Evolutionary conservation across 805 yeast species (phyloP), one percentile per base, ranked within the genome.

Genomic region (Candida nitratophila): DNA sequence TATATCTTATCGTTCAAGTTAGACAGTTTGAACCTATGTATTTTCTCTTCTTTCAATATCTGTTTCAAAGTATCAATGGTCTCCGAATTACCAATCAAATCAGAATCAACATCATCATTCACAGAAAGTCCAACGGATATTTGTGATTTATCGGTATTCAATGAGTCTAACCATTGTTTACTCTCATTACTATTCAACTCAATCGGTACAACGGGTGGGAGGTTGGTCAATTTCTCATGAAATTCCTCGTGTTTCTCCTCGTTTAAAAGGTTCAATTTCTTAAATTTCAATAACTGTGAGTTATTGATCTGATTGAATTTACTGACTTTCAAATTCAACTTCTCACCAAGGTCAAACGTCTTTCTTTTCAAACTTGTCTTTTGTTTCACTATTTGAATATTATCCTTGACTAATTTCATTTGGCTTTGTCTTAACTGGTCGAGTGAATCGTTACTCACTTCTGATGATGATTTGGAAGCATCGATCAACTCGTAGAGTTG

Each of bases 1-100:
- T 56, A 55, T 20, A 53, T 51, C 26, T 51, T 48, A 37, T 61
- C 63, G 37, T 52, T 55, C 44, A 61, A 45, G 37, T 55, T 53
- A 26, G 52, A 50, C n/a, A 61, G 45, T 41, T 48, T 51, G 44
- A 63, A 63, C 42, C 58, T 57, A n/a, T 48, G 45, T 4, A 50
- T 35, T 38, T 57, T 56, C 10, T 54, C 57, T 29, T 51, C 47
- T 34, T 50, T 46, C 20, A 60, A 29, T 2, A 55, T 42, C 6
- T 42, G 27, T 30, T 52, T 47, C 24, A 61, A 51, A 16, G 49
- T 41, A 9, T 34, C 35, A n/a, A 52, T 27, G 5, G 31, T 41
- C 10, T 40, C 60, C 6, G 27, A 24, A 24, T 24, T 24, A 10
- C 27, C 27, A 10, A 24, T 10, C 27, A 24, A 24, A 24, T 24